phyloP scores from a whole-genome alignment of 129 eudicot species.

The Flaveria bidentis region DNA sequence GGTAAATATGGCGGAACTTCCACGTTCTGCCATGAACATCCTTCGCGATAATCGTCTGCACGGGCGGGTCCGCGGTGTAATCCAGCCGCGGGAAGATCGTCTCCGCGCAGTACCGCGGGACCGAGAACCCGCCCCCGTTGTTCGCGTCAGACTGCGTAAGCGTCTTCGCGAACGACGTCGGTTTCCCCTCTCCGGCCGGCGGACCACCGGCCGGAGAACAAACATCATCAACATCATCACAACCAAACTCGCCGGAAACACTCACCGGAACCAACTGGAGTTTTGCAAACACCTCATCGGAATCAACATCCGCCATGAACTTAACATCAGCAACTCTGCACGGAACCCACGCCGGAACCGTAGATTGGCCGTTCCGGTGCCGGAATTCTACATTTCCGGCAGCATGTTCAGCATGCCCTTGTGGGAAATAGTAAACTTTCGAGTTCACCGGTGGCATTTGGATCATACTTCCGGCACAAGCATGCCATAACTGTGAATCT shows the following conservation, averaged over 20 bases:
- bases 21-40: slow-evolving; percentile 96
- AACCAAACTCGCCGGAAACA: slow-evolving; percentile 41
- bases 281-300: slow-evolving; percentile 81
- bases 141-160: slow-evolving; percentile 94
- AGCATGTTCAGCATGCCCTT: slow-evolving; percentile 82
- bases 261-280: slow-evolving; percentile 58
- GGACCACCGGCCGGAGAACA: slow-evolving; percentile 39
- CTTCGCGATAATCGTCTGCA: slow-evolving; percentile 82
- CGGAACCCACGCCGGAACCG: slow-evolving; percentile 67
- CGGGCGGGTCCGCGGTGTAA: slow-evolving; percentile 90
- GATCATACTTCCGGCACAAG: slow-evolving; percentile 98
- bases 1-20: slow-evolving; percentile 88
- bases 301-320: slow-evolving; percentile 86
- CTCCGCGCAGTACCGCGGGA: slow-evolving; percentile 94
- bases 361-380: slow-evolving; percentile 39
- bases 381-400: slow-evolving; percentile 77
- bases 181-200: slow-evolving; percentile 58
- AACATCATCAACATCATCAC: slow-evolving; percentile 49
- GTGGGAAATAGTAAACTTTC: slow-evolving; percentile 64
- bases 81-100: slow-evolving; percentile 91
- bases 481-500: slow-evolving; percentile 99
- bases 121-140: slow-evolving; percentile 98
- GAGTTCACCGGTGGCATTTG: slow-evolving; percentile 77
- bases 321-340: slow-evolving; percentile 60
- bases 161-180: slow-evolving; percentile 88